Evolutionary conservation across 2,329 filamentous ascomycete species (phyloP), one percentile per base, ranked within the genome.

Genomic region (Alternaria sp.): DNA sequence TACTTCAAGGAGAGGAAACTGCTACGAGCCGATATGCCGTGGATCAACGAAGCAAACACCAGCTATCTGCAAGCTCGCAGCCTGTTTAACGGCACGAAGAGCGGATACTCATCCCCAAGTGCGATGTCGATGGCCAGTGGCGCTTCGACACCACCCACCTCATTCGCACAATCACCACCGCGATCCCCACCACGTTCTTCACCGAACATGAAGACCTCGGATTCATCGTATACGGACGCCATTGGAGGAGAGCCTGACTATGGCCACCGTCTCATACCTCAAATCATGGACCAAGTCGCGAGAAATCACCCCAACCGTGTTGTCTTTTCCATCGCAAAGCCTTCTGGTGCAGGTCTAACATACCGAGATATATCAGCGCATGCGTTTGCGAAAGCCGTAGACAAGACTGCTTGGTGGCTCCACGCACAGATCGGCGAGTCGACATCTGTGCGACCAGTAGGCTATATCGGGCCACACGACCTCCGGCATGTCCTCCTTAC

Each of bases 401-500:
- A 81, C 54, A 74, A 77, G 10, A 54, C 74, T n/a, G 73, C 78
- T 9, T 73, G 70, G 66, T 78, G 68, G 64, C 57, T 81, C 15
- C 58, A 59, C 0, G 21, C 66, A 2, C 67, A 63, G 3, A 54
- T 80, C n/a, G 76, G 75, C 5, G 58, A 54, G 7, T 68, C 69
- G 3, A 30, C 44, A 13, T 58, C 49, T 0, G 69, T 73, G n/a
- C 60, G 66, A 19, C 72, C 70, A 7, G 30, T 76, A 28, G 66
- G 63, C 11, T 77, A 77, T 32, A 66, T 77, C 15, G 74, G 74
- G 25, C 72, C 71, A 11, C 69, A 28, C 77, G 81, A 83, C 61
- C 56, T 79, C n/a, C 70, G 76, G 9, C 81, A 83, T 59, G 69
- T 67, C 10, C 72, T 83, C 9, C 25, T 81, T 6, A 65, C 77